phyloP scores from a whole-genome alignment of 306 rosid species.

The Lathyrus oleraceus region DNA sequence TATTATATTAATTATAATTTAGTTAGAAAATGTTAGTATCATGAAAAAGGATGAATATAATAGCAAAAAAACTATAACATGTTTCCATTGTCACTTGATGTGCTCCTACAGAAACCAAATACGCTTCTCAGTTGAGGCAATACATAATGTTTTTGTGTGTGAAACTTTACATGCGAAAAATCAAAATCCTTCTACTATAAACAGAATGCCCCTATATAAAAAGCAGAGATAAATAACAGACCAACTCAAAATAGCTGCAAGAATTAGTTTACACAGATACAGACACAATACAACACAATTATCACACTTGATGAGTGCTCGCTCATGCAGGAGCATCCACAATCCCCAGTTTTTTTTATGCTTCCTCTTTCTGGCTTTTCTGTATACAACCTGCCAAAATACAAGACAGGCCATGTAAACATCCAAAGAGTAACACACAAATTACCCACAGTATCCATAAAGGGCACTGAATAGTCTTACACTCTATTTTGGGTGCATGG shows the following conservation, averaged over 20 bases:
- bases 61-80: constrained; percentile 18
- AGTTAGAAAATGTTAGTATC: neutral
- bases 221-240: constrained; percentile 37
- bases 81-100: constrained; percentile 24
- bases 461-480: neutral
- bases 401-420: constrained; percentile 6
- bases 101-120: constrained; percentile 20
- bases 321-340: constrained; percentile 21
- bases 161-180: constrained; percentile 45
- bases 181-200: constrained; percentile 39
- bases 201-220: constrained; percentile 39
- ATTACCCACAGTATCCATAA: constrained; percentile 8
- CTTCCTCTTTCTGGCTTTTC: constrained; percentile 50
- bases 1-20: neutral
- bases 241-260: constrained; percentile 41
- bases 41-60: neutral
- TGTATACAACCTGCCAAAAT: constrained; percentile 65
- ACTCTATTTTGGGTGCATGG: constrained; percentile 1
- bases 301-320: constrained; percentile 40
- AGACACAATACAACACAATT: constrained; percentile 54
- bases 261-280: constrained; percentile 49
- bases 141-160: constrained; percentile 35
- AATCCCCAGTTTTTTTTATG: constrained; percentile 28
- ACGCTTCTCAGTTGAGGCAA: constrained; percentile 37
- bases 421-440: constrained; percentile 6